Percentiles rank a stretch among this genome's conserved stretches.
Evolutionary conservation across 202 grass and related monocot genomes (phyloP).

Genomic region (Eragrostis tef): DNA sequence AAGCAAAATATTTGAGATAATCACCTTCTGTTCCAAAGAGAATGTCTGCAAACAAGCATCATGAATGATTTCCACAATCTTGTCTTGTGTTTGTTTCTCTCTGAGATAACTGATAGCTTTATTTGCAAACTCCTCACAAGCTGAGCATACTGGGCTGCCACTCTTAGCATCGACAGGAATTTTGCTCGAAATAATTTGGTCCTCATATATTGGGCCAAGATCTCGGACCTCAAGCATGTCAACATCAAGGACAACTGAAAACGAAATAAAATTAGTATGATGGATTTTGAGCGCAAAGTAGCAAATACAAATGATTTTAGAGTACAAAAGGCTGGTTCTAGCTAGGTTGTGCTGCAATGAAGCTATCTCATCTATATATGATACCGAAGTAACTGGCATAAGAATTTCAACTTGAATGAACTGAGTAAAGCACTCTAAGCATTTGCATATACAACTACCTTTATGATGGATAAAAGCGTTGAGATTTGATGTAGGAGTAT

Average conservation of each 20-base stretch:
- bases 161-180: conserved; percentile 37
- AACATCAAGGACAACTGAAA: conserved; percentile 15
- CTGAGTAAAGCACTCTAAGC: neutral
- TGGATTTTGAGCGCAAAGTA: neutral
- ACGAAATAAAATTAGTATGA: neutral
- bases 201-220: conserved; percentile 7
- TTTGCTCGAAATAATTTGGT: conserved; percentile 28
- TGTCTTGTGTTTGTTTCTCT: conserved; percentile 68
- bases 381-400: neutral
- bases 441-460: neutral
- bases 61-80: conserved; percentile 67
- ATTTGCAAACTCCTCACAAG: conserved; percentile 59
- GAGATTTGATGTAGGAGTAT: neutral
- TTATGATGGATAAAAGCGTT: neutral
- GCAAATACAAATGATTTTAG: neutral
- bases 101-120: conserved; percentile 63
- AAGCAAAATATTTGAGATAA: conserved; percentile 4
- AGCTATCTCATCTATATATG: neutral
- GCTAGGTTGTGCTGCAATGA: neutral
- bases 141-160: conserved; percentile 52
- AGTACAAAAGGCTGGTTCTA: neutral
- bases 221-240: neutral
- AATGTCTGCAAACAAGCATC: conserved; percentile 67
- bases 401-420: neutral
- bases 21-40: conserved; percentile 61